Conservation (phyloP, 2,329 filamentous ascomycete species). For the Ceratocystis harringtonii region DNA sequence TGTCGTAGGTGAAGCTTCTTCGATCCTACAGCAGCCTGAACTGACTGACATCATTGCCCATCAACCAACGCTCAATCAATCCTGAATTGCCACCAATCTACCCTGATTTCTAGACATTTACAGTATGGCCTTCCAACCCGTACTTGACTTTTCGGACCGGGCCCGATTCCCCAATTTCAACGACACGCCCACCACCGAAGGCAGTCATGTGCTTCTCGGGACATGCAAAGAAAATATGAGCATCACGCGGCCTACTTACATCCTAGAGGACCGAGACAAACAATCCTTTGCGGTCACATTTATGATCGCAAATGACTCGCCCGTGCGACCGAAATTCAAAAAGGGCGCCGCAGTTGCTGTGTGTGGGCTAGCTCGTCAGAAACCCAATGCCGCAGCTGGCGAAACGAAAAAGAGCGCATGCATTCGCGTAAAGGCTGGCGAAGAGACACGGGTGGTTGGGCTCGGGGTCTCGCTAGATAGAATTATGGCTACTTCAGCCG, state of each 20-base stretch:
- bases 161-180: slow-evolving; percentile 25
- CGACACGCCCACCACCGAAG: slow-evolving; percentile 21
- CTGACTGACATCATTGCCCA: not conserved
- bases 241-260: slow-evolving; percentile 35
- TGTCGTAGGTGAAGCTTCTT: not conserved
- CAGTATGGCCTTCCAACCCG: not conserved
- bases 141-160: slow-evolving; percentile 24
- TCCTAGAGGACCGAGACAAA: slow-evolving; percentile 28
- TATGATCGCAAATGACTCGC: slow-evolving; percentile 27
- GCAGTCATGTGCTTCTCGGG: slow-evolving; percentile 23
- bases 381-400: slow-evolving; percentile 21
- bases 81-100: not conserved
- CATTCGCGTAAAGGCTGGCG: slow-evolving; percentile 26
- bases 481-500: slow-evolving; percentile 21
- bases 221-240: slow-evolving; percentile 34
- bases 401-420: slow-evolving; percentile 24
- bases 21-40: not conserved
- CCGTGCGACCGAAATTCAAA: slow-evolving; percentile 26
- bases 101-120: not conserved
- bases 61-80: not conserved
- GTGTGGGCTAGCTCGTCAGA: slow-evolving; percentile 22
- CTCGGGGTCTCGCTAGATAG: slow-evolving; percentile 21
- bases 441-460: slow-evolving; percentile 25
- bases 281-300: slow-evolving; percentile 33
- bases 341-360: slow-evolving; percentile 28